phyloP scores from a whole-genome alignment of 805 yeast species.

The Isabelozyma heimii region DNA sequence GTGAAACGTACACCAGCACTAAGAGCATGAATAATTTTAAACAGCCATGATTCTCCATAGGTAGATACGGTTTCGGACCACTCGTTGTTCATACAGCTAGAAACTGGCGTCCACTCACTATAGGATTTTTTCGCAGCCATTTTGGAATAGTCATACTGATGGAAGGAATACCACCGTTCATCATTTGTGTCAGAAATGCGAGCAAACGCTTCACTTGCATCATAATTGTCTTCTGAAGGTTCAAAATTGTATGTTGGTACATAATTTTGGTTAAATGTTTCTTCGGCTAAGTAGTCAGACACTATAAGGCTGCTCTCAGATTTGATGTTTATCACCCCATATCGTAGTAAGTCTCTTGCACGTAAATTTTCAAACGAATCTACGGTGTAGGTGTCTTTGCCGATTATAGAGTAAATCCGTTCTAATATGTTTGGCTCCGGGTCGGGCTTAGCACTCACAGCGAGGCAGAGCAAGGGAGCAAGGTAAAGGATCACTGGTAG shows the following conservation, averaged over 20 bases:
- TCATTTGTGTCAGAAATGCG: background rate
- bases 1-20: conserved; percentile 7
- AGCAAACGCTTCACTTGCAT: background rate
- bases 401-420: conserved; percentile 4
- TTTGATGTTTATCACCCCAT: conserved; percentile 9
- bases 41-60: conserved; percentile 9
- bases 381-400: conserved; percentile 6
- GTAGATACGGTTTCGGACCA: conserved; percentile 5
- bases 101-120: conserved; percentile 8
- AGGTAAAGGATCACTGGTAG: no score
- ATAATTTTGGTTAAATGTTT: conserved; percentile 7
- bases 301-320: conserved; percentile 10
- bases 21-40: background rate
- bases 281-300: conserved; percentile 6
- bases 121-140: background rate
- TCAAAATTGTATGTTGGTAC: conserved; percentile 1
- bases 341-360: conserved; percentile 6
- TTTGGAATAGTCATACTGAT: conserved; percentile 5
- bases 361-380: conserved; percentile 7
- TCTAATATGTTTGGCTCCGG: conserved; percentile 3
- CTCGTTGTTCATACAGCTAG: conserved; percentile 7
- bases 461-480: background rate
- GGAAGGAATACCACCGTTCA: conserved; percentile 2
- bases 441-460: background rate
- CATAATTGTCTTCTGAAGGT: background rate